Evolutionary conservation across 2,329 filamentous ascomycete genomes (phyloP).

Genomic region (Diplodia intermedia): DNA sequence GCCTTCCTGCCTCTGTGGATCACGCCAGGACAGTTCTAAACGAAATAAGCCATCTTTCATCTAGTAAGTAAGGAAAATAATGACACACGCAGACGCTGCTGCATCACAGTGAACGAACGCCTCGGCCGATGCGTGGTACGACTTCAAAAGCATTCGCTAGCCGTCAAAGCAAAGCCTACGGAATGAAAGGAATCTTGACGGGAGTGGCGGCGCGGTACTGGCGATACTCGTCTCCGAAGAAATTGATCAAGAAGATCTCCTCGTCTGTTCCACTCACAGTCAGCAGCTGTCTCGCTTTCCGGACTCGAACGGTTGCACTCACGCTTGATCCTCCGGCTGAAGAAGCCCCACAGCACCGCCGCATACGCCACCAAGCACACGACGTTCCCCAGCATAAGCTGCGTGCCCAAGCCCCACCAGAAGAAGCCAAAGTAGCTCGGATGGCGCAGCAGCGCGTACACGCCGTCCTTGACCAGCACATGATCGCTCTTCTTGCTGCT

Average conservation of each 20-base stretch:
- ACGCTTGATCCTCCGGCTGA: slow-evolving; percentile 72
- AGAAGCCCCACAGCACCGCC: slow-evolving; percentile 84
- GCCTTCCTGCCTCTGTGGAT: not conserved
- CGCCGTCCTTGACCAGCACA: slow-evolving; percentile 78
- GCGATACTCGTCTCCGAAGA: slow-evolving; percentile 85
- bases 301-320: slow-evolving; percentile 43
- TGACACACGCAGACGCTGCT: not conserved
- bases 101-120: no score
- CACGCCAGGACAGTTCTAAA: slow-evolving; percentile 7
- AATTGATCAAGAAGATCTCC: slow-evolving; percentile 73
- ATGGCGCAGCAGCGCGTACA: slow-evolving; percentile 80
- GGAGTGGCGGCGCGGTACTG: slow-evolving; percentile 73
- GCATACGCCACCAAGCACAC: slow-evolving; percentile 78
- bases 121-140: slow-evolving; percentile 2
- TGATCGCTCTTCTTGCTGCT: slow-evolving; percentile 72
- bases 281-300: not conserved
- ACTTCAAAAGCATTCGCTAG: not conserved
- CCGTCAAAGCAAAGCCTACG: not conserved
- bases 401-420: slow-evolving; percentile 96
- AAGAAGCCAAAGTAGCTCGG: slow-evolving; percentile 98
- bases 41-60: slow-evolving; percentile 1
- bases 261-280: slow-evolving; percentile 62
- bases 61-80: not conserved
- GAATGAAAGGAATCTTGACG: slow-evolving; percentile 82
- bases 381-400: slow-evolving; percentile 85